Evolutionary conservation across 2,329 filamentous ascomycete genomes (phyloP), one percentile per base, ranked within the genome.

Genomic region (Furcasterigmium furcatum): DNA sequence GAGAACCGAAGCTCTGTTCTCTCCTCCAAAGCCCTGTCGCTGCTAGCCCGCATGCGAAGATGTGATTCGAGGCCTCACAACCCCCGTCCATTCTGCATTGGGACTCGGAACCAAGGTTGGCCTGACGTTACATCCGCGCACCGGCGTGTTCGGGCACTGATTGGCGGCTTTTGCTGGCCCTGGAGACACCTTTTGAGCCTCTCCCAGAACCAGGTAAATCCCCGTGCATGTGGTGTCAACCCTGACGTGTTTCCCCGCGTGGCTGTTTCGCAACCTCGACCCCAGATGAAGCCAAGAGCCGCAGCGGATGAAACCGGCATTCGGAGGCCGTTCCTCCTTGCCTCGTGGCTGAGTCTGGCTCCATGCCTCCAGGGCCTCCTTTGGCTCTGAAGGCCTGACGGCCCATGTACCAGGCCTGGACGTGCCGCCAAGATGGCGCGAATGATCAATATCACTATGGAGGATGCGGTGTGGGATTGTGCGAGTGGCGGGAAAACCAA

Each of bases 401-500:
- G n/a, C n/a, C n/a, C n/a, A n/a, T n/a, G n/a, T n/a, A n/a, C n/a
- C n/a, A n/a, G n/a, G n/a, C n/a, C n/a, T n/a, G n/a, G n/a, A 29
- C n/a, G 14, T 34, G 14, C 16, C 7, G 32, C 13, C 12, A 34
- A n/a, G 8, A n/a, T 18, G 34, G 16, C n/a, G 34, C 18, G 18
- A 16, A 9, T 18, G n/a, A 16, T 9, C n/a, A 18, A 36, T 18
- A 18, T 12, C 34, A 9, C n/a, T 18, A 5, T 9, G 34, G 10
- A 19, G 6, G n/a, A 16, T 7, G 19, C 19, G 18, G 24, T 32
- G 10, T 13, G 18, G 22, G 24, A 27, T 12, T 7, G 12, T 7
- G 24, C 34, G 27, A 42, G 40, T 42, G 40, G 40, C 34, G 40
- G 40, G 29, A 32, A 42, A 42, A 27, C n/a, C 14, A n/a, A n/a